Evolutionary conservation across 2,329 filamentous ascomycete genomes (phyloP).

Genomic region (Cadophora gregata): DNA sequence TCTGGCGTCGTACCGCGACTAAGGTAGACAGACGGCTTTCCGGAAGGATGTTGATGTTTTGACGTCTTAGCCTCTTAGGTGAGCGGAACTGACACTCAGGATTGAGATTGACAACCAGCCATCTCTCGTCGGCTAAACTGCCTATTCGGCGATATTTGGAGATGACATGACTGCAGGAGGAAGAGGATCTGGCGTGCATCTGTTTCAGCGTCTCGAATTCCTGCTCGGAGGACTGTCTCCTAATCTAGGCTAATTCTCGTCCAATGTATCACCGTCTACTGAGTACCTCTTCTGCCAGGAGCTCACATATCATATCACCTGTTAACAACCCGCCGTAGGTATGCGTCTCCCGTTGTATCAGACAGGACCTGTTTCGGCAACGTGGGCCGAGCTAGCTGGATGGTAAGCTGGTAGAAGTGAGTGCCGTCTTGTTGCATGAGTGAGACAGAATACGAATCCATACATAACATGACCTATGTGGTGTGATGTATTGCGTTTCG

Average conservation of each 20-base stretch:
- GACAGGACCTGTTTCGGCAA: slow-evolving; percentile 5
- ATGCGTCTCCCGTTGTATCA: not conserved
- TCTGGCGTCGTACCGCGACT: slow-evolving; percentile 7
- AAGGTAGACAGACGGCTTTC: not conserved
- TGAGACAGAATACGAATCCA: not conserved
- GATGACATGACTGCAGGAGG: not conserved
- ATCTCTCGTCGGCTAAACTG: not conserved
- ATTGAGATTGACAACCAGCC: not conserved
- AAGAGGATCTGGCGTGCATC: not conserved
- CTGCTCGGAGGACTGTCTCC: not conserved
- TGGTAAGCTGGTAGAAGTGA: not conserved
- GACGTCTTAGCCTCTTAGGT: not conserved
- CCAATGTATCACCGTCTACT: not conserved
- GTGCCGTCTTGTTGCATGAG: slow-evolving; percentile 5
- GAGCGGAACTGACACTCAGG: no score
- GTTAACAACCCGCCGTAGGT: not conserved
- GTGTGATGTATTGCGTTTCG: not conserved
- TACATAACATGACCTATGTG: not conserved
- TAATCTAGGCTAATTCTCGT: not conserved
- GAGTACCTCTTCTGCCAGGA: not conserved
- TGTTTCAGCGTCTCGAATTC: not conserved
- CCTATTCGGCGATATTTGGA: not conserved
- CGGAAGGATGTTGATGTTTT: not conserved
- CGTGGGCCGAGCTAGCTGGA: slow-evolving; percentile 2
- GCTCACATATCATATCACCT: not conserved